Conservation (phyloP, 139 green algal species). For the Bryopsis sp. region DNA sequence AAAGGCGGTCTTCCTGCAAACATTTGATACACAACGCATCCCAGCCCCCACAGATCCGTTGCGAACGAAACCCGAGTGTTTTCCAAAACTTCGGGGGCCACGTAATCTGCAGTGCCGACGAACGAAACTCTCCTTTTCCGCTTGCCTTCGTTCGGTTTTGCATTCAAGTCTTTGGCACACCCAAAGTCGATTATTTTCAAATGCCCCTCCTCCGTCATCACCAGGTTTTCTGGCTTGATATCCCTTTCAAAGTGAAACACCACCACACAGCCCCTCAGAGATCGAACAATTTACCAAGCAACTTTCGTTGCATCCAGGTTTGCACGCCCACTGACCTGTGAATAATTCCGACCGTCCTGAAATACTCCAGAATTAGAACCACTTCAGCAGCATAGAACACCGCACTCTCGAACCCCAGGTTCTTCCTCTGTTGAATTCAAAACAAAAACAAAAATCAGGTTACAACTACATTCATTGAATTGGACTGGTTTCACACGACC, state of each 20-base stretch:
- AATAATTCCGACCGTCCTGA: slow-evolving; percentile 26
- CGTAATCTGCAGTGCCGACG: slow-evolving; percentile 83
- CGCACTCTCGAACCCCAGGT: slow-evolving; percentile 29
- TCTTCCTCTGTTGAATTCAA: too few relatives aligned
- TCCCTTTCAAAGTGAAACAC: slow-evolving; percentile 37
- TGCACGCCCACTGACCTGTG: slow-evolving; percentile 3
- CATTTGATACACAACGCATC: slow-evolving; percentile 57
- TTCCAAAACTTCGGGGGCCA: slow-evolving; percentile 68
- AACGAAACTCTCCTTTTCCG: slow-evolving; percentile 30
- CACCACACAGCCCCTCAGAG: background rate
- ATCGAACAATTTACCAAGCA: too few relatives aligned
- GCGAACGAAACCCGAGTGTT: slow-evolving; percentile 50
- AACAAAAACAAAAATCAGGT: too few relatives aligned
- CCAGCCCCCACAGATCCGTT: slow-evolving; percentile 73
- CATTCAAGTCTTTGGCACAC: slow-evolving; percentile 43
- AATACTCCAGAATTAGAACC: slow-evolving; percentile 61
- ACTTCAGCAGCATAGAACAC: slow-evolving; percentile 71
- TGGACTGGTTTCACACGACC: too few relatives aligned
- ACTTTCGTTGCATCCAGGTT: background rate
- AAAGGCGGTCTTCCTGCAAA: slow-evolving; percentile 61
- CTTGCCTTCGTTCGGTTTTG: background rate
- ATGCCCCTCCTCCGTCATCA: slow-evolving; percentile 63
- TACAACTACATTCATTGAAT: too few relatives aligned
- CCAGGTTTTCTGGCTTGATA: slow-evolving; percentile 87
- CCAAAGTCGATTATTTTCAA: slow-evolving; percentile 93